A percentile compares a stretch with the other conserved stretches of the same genome.
These are phyloP conservation scores for Bacterosira constricta DNA, from an alignment of 108 stramenopile genomes.

Conservation along the genomic window DNA sequence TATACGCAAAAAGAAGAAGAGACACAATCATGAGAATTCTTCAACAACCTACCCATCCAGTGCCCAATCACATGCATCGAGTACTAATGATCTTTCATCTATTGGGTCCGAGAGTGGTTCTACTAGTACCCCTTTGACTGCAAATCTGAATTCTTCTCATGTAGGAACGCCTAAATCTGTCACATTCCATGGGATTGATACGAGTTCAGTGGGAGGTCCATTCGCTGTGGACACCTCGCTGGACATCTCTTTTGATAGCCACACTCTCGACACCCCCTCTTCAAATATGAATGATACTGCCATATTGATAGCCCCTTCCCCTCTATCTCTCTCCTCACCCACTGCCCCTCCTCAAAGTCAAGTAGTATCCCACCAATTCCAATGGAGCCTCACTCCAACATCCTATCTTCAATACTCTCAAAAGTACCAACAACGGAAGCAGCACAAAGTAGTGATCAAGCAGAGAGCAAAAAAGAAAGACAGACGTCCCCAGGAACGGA, in stretches of 20 bases:
- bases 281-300: too few species aligned
- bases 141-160: background rate
- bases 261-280: too few species aligned
- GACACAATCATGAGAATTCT: background rate
- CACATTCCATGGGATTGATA: background rate
- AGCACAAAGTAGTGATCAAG: background rate
- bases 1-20: constrained; percentile 6
- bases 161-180: constrained; percentile 17
- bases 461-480: constrained; percentile 8
- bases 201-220: too few species aligned
- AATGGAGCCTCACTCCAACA: background rate
- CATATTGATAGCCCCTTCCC: too few species aligned
- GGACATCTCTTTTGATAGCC: too few species aligned
- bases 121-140: constrained; percentile 10
- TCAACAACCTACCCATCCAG: too few species aligned
- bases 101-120: background rate
- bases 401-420: constrained; percentile 8
- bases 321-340: background rate
- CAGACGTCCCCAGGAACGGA: constrained; percentile 17
- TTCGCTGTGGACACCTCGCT: too few species aligned
- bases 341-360: background rate
- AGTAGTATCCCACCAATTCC: background rate
- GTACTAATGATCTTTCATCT: constrained; percentile 15
- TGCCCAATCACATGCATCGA: constrained; percentile 6
- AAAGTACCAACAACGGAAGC: background rate